Evolutionary conservation across 164 flowering plant species (phyloP).

Genomic region (Vitis labrusca): DNA sequence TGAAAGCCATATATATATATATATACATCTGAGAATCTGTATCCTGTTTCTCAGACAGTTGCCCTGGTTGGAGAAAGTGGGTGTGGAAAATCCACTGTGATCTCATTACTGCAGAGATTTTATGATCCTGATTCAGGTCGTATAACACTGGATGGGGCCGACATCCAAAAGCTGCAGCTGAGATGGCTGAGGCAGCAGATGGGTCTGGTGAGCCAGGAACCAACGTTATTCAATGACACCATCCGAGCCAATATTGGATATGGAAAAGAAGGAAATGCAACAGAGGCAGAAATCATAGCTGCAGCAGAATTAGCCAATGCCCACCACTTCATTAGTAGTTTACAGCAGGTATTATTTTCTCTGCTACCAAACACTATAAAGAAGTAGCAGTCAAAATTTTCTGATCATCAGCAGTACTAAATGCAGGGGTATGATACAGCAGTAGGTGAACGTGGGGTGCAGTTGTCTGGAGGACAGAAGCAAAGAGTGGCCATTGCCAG

Average conservation of each 20-base stretch:
- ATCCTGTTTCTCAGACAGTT: conserved; percentile 8
- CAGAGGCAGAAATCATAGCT: too few relatives aligned
- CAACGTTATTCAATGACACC: too few relatives aligned
- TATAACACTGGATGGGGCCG: conserved; percentile 23
- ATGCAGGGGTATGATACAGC: conserved; percentile 33
- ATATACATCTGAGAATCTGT: too few relatives aligned
- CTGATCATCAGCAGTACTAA: not conserved
- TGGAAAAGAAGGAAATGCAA: too few relatives aligned
- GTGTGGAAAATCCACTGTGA: conserved; percentile 30
- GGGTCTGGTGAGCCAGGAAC: conserved; percentile 20
- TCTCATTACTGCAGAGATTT: conserved; percentile 29
- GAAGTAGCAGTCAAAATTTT: too few relatives aligned
- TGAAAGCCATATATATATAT: too few relatives aligned
- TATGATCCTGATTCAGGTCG: conserved; percentile 30
- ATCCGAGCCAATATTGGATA: too few relatives aligned
- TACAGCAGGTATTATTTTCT: conserved; percentile 16
- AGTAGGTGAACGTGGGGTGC: conserved; percentile 41
- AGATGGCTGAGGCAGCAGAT: conserved; percentile 36
- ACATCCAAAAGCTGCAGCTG: conserved; percentile 20
- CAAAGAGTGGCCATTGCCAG: conserved; percentile 48
- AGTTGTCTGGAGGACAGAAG: conserved; percentile 45
- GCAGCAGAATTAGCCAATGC: too few relatives aligned
- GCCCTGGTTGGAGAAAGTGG: conserved; percentile 35
- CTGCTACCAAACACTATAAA: too few relatives aligned
- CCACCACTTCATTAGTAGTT: conserved; percentile 4